Evolutionary conservation across 495 filamentous ascomycete genomes (phyloP).

Genomic region (Xylaria intraflava): DNA sequence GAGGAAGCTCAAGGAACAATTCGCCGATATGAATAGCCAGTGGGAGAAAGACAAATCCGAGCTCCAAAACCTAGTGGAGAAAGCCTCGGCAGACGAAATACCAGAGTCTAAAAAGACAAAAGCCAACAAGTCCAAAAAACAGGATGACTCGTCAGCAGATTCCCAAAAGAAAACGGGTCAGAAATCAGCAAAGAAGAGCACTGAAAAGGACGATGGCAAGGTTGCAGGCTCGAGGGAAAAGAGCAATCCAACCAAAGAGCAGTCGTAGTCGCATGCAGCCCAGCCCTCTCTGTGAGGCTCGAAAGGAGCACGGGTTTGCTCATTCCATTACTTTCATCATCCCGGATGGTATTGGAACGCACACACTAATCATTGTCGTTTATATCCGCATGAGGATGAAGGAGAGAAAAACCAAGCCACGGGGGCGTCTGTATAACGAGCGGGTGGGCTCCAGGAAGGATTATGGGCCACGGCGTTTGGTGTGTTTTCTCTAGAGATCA

Average conservation of each 20-base stretch:
- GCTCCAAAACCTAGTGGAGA: conserved; percentile 62
- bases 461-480: conserved; percentile 29
- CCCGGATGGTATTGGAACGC: neutral
- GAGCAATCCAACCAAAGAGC: conserved; percentile 20
- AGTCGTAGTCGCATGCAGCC: conserved; percentile 15
- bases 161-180: conserved; percentile 14
- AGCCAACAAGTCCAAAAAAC: neutral
- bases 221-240: conserved; percentile 13
- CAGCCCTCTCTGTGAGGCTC: neutral
- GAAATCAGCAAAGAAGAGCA: conserved; percentile 26
- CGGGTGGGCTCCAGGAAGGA: conserved; percentile 19
- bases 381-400: neutral
- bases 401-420: conserved; percentile 1
- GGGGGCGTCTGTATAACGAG: conserved; percentile 26
- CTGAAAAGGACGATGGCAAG: conserved; percentile 20
- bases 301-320: neutral
- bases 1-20: conserved; percentile 64
- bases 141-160: conserved; percentile 9
- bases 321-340: neutral
- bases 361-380: neutral
- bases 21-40: conserved; percentile 59
- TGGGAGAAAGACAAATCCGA: conserved; percentile 80
- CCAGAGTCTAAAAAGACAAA: conserved; percentile 18
- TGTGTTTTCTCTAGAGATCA: conserved; percentile 23
- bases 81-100: conserved; percentile 28